Evolutionary conservation across 2,329 filamentous ascomycete species (phyloP).

Genomic region (Beauveria medogensis): DNA sequence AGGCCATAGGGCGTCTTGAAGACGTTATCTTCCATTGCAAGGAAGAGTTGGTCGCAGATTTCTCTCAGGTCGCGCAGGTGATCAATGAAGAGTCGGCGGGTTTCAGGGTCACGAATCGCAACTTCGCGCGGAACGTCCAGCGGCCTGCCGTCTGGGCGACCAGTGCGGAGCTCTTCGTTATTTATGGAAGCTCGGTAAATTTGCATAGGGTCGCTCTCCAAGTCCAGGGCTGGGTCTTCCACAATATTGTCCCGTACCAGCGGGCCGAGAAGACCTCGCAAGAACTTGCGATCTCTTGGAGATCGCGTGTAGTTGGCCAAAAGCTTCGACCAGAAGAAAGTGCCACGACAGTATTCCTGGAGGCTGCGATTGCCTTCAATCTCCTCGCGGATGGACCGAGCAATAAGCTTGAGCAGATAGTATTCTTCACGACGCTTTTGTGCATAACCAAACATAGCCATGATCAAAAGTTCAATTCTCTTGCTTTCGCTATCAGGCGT

Average conservation of each 20-base stretch:
- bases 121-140: constrained; percentile 83
- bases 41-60: constrained; percentile 85
- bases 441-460: constrained; percentile 94
- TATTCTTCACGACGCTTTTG: constrained; percentile 97
- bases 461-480: constrained; percentile 84
- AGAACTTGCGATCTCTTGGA: constrained; percentile 83
- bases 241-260: constrained; percentile 88
- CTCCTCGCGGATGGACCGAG: constrained; percentile 76
- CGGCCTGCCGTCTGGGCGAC: constrained; percentile 69
- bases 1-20: constrained; percentile 90
- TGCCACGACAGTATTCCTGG: constrained; percentile 81
- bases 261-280: constrained; percentile 77
- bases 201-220: constrained; percentile 95
- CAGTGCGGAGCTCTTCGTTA: constrained; percentile 92
- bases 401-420: constrained; percentile 83
- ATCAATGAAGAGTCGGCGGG: constrained; percentile 84
- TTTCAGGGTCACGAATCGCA: constrained; percentile 93
- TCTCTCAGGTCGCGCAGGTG: constrained; percentile 90
- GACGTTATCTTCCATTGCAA: constrained; percentile 71
- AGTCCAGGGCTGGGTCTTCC: constrained; percentile 80
- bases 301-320: constrained; percentile 83
- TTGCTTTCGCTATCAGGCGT: constrained; percentile 88
- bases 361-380: constrained; percentile 64
- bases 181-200: constrained; percentile 95
- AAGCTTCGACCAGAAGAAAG: constrained; percentile 88